Evolutionary conservation across 1,139 yeast species (phyloP).

Genomic region (Lodderomyces jiufengensis): DNA sequence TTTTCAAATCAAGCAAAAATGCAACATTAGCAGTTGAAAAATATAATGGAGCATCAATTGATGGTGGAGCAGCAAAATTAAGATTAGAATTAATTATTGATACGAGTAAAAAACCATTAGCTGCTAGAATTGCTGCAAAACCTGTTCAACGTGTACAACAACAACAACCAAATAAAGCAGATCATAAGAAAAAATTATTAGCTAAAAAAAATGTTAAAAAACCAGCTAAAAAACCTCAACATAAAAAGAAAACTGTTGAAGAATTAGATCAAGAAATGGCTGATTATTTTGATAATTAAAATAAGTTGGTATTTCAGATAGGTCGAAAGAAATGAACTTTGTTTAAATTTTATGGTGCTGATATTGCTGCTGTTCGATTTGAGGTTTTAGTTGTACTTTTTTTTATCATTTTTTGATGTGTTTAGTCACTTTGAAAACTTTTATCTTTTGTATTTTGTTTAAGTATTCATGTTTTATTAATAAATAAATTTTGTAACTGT

Average conservation of each 20-base stretch:
- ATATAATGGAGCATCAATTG: conserved; percentile 92
- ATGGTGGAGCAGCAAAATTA: conserved; percentile 75
- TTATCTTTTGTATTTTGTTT: no score
- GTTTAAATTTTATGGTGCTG: no score
- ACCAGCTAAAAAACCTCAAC: conserved; percentile 32
- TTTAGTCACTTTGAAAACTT: no score
- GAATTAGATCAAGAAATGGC: conserved; percentile 94
- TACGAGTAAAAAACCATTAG: conserved; percentile 74
- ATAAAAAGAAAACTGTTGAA: conserved; percentile 73
- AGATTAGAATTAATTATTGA: conserved; percentile 84
- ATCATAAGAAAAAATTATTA: conserved; percentile 23
- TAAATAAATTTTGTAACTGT: no score
- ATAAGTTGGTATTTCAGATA: no score
- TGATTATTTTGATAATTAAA: conserved; percentile 55
- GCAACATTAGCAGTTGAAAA: conserved; percentile 75
- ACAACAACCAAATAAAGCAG: conserved; percentile 19
- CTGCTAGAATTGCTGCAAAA: conserved; percentile 65
- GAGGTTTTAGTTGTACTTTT: no score
- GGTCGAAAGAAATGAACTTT: no score
- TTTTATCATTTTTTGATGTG: no score
- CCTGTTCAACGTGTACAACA: conserved; percentile 19
- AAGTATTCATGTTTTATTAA: no score
- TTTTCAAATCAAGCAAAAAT: conserved; percentile 63
- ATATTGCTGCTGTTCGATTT: no score
- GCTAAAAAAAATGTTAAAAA: conserved; percentile 21